Percentiles rank a stretch among this genome's conserved stretches.
Conservation (phyloP, 2,329 filamentous ascomycete species). For the Fusarium phyllophilum region DNA sequence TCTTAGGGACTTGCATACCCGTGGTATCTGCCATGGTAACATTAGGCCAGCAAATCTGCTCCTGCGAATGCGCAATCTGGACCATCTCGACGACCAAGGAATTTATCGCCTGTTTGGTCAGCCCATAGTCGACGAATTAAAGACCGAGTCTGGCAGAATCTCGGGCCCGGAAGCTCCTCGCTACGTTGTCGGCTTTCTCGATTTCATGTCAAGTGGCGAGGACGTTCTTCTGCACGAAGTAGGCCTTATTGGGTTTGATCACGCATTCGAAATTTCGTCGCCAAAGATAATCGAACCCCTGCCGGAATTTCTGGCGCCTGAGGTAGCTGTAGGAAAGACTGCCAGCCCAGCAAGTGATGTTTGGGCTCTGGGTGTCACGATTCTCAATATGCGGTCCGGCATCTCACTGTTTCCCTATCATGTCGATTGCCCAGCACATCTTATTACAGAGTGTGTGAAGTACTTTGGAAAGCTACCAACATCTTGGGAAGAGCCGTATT, state of each 20-base stretch:
- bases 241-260: not conserved
- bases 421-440: not conserved
- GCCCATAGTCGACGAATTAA: not conserved
- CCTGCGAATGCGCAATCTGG: not conserved
- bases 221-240: not conserved
- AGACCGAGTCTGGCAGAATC: not conserved
- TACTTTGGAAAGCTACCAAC: not conserved
- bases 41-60: not conserved
- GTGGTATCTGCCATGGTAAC: not conserved
- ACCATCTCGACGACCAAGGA: not conserved
- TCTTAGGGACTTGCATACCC: not conserved
- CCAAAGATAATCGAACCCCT: fast-evolving
- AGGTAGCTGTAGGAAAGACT: not conserved
- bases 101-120: not conserved
- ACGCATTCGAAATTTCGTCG: not conserved
- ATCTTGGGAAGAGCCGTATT: not conserved
- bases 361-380: not conserved
- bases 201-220: not conserved
- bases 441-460: not conserved
- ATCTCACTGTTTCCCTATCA: not conserved
- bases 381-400: not conserved
- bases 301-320: not conserved
- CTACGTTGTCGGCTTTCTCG: not conserved
- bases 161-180: not conserved
- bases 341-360: not conserved